Evolutionary conservation across 202 grass and related monocot species (phyloP), one percentile per base, ranked within the genome.

Genomic region (Setaria viridis): DNA sequence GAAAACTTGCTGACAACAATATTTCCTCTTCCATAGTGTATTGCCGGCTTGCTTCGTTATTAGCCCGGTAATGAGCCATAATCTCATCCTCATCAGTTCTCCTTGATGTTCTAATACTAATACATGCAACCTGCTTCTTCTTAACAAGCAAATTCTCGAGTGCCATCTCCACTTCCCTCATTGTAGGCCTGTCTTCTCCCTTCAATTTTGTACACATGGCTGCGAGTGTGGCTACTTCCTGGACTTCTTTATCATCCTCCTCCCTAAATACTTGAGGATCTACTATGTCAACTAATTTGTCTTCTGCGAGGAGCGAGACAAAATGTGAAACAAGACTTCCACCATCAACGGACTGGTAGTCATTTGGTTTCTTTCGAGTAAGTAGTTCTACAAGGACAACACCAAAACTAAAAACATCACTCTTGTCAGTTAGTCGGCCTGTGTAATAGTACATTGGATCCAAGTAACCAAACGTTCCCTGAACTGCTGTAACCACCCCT

Each of bases 321-420:
- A 90, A 90, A 77, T 83, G 56, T 54, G 80, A 58, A 29, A 78
- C 81, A 62, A 90, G 55, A 55, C 45, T 60, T 0, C 6, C 62
- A 17, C 11, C 32, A 0, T 84, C 32, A 11, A 17, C 13, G 25
- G 55, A 65, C 14, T 17, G 59, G 14, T 51, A 86, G 7, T 10
- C 1, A 25, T 54, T 59, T 17, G 89, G 85, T 29, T 62, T 80
- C 48, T 84, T 59, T 19, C 80, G 50, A 15, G 85, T 91, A 12
- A 48, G 47, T n/a, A 91, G n/a, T 47, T 91, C 85, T 35, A 88
- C 11, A n/a, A 87, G 58, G 37, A 87, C 30, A 20, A 87, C 85
- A 35, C 69, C 2, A 25, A 25, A 25, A 25, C 25, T 25, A 25
- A 25, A 25, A 25, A 25, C 25, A 25, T 25, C 25, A 25, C 25